Base-by-base conservation (phyloP, 164 flowering plant species). In the Euptelea pleiosperma region DNA sequence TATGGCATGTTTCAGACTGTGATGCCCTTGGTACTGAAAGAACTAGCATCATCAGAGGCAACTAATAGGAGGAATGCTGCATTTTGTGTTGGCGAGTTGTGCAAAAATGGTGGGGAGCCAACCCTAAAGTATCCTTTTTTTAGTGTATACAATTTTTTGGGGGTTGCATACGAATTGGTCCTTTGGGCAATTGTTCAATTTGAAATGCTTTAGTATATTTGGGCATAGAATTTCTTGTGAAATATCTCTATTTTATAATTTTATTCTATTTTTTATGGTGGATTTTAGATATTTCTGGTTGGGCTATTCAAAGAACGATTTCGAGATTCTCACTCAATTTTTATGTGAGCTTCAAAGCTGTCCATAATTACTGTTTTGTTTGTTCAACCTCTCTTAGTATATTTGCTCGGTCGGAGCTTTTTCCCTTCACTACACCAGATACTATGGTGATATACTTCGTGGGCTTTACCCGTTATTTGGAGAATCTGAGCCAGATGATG, bases 61-160 rank as follows among this genome's bases (percentile, higher is more conserved):
- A 88, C 97, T 22, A 93, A 93, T 54, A 69, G 96, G 72, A 83
- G 99, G 64, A 93, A 93, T 86, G 99, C 97, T 57, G 98, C 98
- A 66, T 93, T 93, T 70, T 93, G 97, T 76, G 94, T 76, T 60
- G 98, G 98, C 41, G 98, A 93, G 67, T 59, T 93, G 58, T 86
- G 94, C 77, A 90, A 78, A 75, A 88, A 93, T 75, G 98, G 97
- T 25, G 92, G 96, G 6, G 86, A 81, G 30, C 66, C 80, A 22
- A 58, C 88, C 56, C 60, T 90, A 34, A 87, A 72, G 97, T 93
- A 92, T 82, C 79, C 77, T 74, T 55, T 29, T 37, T 31, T n/a
- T n/a, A n/a, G n/a, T n/a, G n/a, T n/a, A n/a, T n/a, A n/a, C n/a
- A n/a, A n/a, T 26, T 36, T 24, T 2, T 56, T 26, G n/a, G 33